These are phyloP conservation scores for Boletus reticulatus DNA, from an alignment of 768 basidiomycete species.

Conservation along the genomic window DNA sequence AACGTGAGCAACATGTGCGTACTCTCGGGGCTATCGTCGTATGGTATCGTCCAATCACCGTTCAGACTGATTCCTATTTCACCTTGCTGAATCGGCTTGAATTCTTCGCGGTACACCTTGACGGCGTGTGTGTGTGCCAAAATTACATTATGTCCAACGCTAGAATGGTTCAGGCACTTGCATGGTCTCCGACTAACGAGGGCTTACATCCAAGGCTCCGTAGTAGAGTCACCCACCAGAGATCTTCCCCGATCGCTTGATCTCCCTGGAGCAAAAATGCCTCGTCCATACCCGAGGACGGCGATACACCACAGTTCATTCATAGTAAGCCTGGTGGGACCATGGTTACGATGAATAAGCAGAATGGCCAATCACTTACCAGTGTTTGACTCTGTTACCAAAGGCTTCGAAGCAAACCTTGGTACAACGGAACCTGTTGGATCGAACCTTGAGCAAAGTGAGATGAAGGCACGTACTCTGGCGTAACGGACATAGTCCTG, in stretches of 20 bases:
- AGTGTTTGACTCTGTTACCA: constrained; percentile 74
- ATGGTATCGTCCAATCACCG: constrained; percentile 57
- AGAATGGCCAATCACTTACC: constrained; percentile 35
- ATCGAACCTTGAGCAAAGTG: neutral
- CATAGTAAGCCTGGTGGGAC: constrained; percentile 54
- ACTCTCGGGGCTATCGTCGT: constrained; percentile 68
- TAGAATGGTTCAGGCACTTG: constrained; percentile 23
- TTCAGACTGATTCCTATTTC: constrained; percentile 79
- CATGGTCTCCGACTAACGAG: neutral
- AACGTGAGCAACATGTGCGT: neutral
- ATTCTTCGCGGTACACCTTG: constrained; percentile 64
- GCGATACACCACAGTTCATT: constrained; percentile 78
- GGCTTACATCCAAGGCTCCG: constrained; percentile 70
- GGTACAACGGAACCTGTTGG: no score
- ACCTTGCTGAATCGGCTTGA: constrained; percentile 60
- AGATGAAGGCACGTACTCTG: constrained; percentile 35
- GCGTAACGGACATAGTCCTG: constrained; percentile 64
- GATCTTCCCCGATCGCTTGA: constrained; percentile 62
- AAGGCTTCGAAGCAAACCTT: constrained; percentile 73
- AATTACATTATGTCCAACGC: constrained; percentile 66
- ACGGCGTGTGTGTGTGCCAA: constrained; percentile 67
- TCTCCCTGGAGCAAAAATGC: constrained; percentile 69
- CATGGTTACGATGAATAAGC: constrained; percentile 23
- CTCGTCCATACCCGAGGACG: constrained; percentile 67
- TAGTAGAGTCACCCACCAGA: constrained; percentile 59